These are phyloP conservation scores for Amanita rubescens DNA, from an alignment of 768 basidiomycete species.

Conservation along the genomic window DNA sequence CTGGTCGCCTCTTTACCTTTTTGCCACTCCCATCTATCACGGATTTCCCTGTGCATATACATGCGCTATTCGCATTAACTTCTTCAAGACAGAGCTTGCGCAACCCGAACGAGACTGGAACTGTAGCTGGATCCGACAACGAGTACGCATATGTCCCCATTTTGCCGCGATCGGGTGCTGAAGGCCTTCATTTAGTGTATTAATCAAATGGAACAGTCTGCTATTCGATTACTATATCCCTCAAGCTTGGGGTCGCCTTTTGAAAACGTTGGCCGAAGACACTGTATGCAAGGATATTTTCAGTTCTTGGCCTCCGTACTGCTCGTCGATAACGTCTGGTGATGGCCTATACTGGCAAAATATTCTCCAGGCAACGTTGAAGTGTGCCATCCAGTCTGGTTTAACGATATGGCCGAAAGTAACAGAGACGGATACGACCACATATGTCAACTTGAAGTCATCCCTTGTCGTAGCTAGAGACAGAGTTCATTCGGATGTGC, in stretches of 20 bases:
- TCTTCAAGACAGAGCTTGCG: slow-evolving; percentile 36
- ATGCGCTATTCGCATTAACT: slow-evolving; percentile 40
- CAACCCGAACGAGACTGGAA: slow-evolving; percentile 32
- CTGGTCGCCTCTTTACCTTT: slow-evolving; percentile 40
- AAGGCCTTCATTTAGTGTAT: slow-evolving; percentile 24
- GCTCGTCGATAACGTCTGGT: slow-evolving; percentile 24
- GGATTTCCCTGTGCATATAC: slow-evolving; percentile 37
- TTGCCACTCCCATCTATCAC: slow-evolving; percentile 41
- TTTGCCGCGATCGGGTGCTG: neutral
- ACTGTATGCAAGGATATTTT: slow-evolving; percentile 24
- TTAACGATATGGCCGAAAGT: slow-evolving; percentile 4
- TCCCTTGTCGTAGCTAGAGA: slow-evolving; percentile 21
- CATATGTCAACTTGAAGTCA: neutral
- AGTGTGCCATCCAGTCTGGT: slow-evolving; percentile 15
- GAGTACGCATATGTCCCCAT: slow-evolving; percentile 23
- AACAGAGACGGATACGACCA: neutral
- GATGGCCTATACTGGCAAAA: slow-evolving; percentile 33
- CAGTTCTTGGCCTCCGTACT: slow-evolving; percentile 31
- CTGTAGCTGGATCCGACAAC: slow-evolving; percentile 30
- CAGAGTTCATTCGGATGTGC: slow-evolving; percentile 12
- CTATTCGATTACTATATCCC: slow-evolving; percentile 40
- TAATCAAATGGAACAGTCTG: slow-evolving; percentile 41
- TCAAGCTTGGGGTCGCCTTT: slow-evolving; percentile 30
- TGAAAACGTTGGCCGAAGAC: slow-evolving; percentile 21
- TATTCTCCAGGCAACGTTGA: slow-evolving; percentile 24